Evolutionary conservation across 163 green algal genomes (phyloP).

Genomic region (Chlamydomonas reinhardtii): DNA sequence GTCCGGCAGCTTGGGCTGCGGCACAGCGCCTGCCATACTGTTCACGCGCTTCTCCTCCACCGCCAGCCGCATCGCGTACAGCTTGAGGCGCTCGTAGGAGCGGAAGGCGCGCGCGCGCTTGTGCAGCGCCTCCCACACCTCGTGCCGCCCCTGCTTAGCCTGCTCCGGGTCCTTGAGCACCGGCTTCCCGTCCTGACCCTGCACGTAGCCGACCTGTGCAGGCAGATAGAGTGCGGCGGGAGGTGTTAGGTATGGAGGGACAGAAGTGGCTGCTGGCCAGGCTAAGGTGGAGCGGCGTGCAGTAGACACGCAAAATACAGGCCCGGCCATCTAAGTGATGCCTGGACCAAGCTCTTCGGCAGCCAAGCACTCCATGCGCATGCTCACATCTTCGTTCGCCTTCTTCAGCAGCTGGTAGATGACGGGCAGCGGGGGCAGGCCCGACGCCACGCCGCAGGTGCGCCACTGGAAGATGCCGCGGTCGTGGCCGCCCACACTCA

Average conservation of each 20-base stretch:
- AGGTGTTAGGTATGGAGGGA: too few relatives aligned
- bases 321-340: too few relatives aligned
- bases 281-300: too few relatives aligned
- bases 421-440: slow-evolving; percentile 27
- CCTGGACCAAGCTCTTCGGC: too few relatives aligned
- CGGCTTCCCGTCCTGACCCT: too few relatives aligned
- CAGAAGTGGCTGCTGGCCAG: too few relatives aligned
- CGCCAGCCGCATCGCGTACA: slow-evolving; percentile 12
- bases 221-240: too few relatives aligned
- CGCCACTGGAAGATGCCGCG: slow-evolving; percentile 60
- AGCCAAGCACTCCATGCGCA: neutral
- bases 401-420: neutral
- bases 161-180: neutral
- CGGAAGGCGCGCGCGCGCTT: slow-evolving; percentile 12
- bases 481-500: slow-evolving; percentile 64
- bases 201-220: too few relatives aligned
- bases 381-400: neutral
- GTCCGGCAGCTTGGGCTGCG: slow-evolving; percentile 40
- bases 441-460: slow-evolving; percentile 19
- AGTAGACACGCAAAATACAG: too few relatives aligned
- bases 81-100: slow-evolving; percentile 38
- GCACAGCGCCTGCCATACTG: neutral
- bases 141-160: neutral
- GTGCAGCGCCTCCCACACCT: neutral
- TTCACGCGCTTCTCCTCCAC: slow-evolving; percentile 45